These are phyloP conservation scores for Pholiota molesta DNA, from an alignment of 768 basidiomycete species.

Conservation along the genomic window DNA sequence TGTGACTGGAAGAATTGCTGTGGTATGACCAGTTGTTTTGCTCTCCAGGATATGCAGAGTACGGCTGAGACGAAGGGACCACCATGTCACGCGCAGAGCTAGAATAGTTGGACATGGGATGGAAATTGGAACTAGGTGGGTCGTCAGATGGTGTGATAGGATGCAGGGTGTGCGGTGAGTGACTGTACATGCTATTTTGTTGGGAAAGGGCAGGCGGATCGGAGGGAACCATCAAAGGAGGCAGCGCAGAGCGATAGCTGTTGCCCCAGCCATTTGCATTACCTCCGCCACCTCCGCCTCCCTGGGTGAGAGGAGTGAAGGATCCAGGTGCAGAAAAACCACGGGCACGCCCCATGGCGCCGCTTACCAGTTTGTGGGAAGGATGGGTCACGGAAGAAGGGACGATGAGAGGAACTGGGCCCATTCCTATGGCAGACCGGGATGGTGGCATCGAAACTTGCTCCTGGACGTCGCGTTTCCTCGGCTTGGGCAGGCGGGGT, in stretches of 20 bases:
- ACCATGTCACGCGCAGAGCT: constrained; percentile 45
- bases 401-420: constrained; percentile 65
- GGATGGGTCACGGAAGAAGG: constrained; percentile 50
- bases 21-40: constrained; percentile 60
- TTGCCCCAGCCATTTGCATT: constrained; percentile 61
- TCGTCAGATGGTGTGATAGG: constrained; percentile 75
- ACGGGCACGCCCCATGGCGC: constrained; percentile 58
- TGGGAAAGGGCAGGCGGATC: constrained; percentile 68
- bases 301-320: constrained; percentile 64
- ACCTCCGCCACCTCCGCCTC: constrained; percentile 45
- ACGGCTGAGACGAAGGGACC: constrained; percentile 44
- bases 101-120: constrained; percentile 46
- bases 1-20: constrained; percentile 57
- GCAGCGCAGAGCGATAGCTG: constrained; percentile 67
- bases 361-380: constrained; percentile 40
- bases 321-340: constrained; percentile 86
- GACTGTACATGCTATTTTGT: constrained; percentile 55
- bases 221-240: constrained; percentile 82
- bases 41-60: constrained; percentile 56
- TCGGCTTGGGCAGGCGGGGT: constrained; percentile 85
- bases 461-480: constrained; percentile 78
- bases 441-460: constrained; percentile 74
- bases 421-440: constrained; percentile 75
- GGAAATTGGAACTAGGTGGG: constrained; percentile 51
- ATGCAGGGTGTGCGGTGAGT: constrained; percentile 64